Evolutionary conservation across 176 grass and related monocot genomes (phyloP).

Genomic region (Musa itinerans): DNA sequence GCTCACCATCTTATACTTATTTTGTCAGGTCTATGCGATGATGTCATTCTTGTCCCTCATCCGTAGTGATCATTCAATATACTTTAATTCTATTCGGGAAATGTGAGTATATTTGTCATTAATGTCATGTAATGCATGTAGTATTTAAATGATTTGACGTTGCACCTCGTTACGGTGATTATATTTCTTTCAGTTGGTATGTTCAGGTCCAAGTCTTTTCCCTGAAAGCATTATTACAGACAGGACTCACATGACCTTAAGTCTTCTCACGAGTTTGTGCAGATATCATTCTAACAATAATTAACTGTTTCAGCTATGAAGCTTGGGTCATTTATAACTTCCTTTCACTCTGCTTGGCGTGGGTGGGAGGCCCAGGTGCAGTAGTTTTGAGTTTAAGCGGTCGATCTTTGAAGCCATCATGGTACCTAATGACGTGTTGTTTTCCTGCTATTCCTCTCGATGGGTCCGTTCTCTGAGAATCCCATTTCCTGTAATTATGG

Average conservation of each 20-base stretch:
- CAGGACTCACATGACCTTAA: neutral
- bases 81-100: slow-evolving; percentile 92
- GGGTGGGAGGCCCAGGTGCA: slow-evolving; percentile 84
- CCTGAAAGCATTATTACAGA: neutral
- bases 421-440: slow-evolving; percentile 94
- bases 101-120: slow-evolving; percentile 45
- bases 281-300: neutral
- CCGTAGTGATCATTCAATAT: slow-evolving; percentile 56
- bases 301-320: slow-evolving; percentile 59
- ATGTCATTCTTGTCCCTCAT: slow-evolving; percentile 95
- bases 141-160: neutral
- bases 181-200: neutral
- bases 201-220: neutral
- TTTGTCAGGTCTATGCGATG: slow-evolving; percentile 79
- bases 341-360: slow-evolving; percentile 85
- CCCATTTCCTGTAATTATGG: neutral
- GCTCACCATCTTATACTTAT: neutral
- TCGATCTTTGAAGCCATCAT: slow-evolving; percentile 67
- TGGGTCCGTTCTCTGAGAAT: slow-evolving; percentile 43
- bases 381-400: slow-evolving; percentile 84
- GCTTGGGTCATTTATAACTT: slow-evolving; percentile 98
- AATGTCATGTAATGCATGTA: neutral
- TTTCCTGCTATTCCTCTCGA: slow-evolving; percentile 93
- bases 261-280: neutral
- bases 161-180: neutral